Evolutionary conservation across 169 alveolate genomes (phyloP).

Genomic region (Eimeria acervulina): DNA sequence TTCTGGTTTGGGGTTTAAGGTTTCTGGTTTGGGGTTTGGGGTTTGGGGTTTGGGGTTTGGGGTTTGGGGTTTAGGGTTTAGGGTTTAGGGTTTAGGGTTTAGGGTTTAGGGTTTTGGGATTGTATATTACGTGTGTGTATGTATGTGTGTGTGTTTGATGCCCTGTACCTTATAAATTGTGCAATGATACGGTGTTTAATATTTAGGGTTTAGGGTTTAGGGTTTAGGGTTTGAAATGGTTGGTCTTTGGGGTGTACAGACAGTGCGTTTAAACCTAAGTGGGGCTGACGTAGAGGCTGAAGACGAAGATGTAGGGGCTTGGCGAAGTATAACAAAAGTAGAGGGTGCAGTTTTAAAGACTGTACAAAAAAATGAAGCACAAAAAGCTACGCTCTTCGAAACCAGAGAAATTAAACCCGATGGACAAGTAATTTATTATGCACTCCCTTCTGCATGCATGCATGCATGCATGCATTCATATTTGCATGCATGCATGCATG

Average conservation of each 20-base stretch:
- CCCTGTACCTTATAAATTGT: too few species aligned
- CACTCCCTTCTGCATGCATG: not conserved
- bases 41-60: constrained; percentile 26
- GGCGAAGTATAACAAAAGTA: constrained; percentile 13
- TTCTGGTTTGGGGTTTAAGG: not conserved
- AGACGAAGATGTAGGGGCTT: constrained; percentile 75
- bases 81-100: constrained; percentile 1
- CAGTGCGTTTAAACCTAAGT: constrained; percentile 45
- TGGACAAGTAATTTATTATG: too few species aligned
- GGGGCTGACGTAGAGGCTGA: constrained; percentile 52
- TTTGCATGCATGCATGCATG: too few species aligned
- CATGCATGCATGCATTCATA: not conserved
- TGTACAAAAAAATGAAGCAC: constrained; percentile 10
- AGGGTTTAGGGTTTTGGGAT: constrained; percentile 36
- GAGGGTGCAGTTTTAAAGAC: constrained; percentile 39
- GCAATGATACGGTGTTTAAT: too few species aligned
- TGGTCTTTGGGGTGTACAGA: constrained; percentile 28
- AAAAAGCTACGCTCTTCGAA: constrained; percentile 58
- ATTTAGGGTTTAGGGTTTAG: constrained; percentile 30
- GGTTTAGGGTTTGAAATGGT: not conserved
- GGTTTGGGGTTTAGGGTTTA: constrained; percentile 11
- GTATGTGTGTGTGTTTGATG: too few species aligned
- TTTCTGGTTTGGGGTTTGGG: constrained; percentile 20
- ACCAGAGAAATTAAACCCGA: constrained; percentile 21
- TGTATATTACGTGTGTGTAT: too few species aligned